Evolutionary conservation across 139 green algal genomes (phyloP), one percentile per base, ranked within the genome.

Genomic region (Pycnococcus provasolii): DNA sequence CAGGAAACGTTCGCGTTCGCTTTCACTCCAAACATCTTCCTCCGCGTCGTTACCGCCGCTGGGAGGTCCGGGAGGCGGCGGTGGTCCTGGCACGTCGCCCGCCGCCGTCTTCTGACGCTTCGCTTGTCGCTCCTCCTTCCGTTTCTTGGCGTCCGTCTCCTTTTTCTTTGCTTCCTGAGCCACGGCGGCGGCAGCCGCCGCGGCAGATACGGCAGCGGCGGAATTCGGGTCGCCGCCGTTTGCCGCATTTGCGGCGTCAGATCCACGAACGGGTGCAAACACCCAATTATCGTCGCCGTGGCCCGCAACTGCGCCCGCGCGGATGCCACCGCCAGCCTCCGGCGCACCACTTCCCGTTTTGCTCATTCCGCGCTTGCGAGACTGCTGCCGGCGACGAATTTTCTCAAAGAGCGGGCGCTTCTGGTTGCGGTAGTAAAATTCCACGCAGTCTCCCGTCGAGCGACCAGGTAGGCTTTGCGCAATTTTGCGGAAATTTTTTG

Each of bases 401-500:
- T 66, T 63, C 0, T 80, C 79, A 75, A 95, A 96, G 66, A 94
- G 89, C 47, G 92, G 86, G 9, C 80, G 82, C 74, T 93, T 92
- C 73, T 95, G 87, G 69, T 89, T 79, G 53, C 78, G 58, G 61
- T 83, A 84, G 77, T 83, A 84, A 75, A 96, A 96, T 74, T 87
- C n/a, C 26, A 91, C 68, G 71, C 91, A 93, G 62, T 96, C 90
- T 26, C 77, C 80, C 0, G 79, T 74, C 4, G 74, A 88, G 61
- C 90, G 84, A 8, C 74, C 74, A 5, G 77, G 74, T 53, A 96
- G 84, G 78, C 74, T 85, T n/a, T 64, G 50, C 3, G 87, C 66
- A 54, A 96, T 94, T n/a, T 64, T 72, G 15, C 66, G 58, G 70
- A 96, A 96, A 71, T 96, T 85, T 75, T 91, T 84, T 0, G 68